phyloP scores from a whole-genome alignment of 257 asterid genomes.

The Phtheirospermum japonicum region DNA sequence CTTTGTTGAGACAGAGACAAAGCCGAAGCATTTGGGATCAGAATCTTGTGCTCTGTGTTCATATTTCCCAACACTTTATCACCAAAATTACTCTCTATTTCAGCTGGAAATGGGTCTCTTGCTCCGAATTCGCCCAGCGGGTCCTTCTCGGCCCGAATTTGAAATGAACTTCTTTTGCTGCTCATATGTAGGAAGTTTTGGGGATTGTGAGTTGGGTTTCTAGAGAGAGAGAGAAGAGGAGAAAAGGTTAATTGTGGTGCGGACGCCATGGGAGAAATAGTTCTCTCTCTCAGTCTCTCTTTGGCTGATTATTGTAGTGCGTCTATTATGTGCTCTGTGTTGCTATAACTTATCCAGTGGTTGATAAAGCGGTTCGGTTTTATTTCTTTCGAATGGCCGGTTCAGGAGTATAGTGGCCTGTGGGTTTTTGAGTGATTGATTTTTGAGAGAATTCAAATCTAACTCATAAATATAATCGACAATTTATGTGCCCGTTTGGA shows the following conservation, averaged over 20 bases:
- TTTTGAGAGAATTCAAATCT: too few species aligned
- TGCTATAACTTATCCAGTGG: too few species aligned
- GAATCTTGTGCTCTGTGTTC: constrained; percentile 79
- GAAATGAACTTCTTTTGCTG: constrained; percentile 22
- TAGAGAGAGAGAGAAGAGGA: constrained; percentile 38
- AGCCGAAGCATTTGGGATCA: constrained; percentile 71
- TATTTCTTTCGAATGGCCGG: too few species aligned
- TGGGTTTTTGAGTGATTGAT: too few species aligned
- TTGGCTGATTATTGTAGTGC: too few species aligned
- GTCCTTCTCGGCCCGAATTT: constrained; percentile 39
- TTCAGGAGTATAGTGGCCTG: too few species aligned
- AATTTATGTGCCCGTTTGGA: too few species aligned
- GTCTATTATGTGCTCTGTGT: too few species aligned
- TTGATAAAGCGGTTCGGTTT: too few species aligned
- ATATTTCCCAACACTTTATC: constrained; percentile 59
- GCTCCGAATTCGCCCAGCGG: constrained; percentile 84
- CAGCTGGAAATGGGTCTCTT: constrained; percentile 90
- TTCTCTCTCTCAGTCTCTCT: too few species aligned
- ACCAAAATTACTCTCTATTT: constrained; percentile 69
- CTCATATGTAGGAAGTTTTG: constrained; percentile 3
- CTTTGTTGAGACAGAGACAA: constrained; percentile 62
- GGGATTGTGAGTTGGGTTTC: constrained; percentile 25
- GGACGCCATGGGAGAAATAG: constrained; percentile 45
- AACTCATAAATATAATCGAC: too few species aligned
- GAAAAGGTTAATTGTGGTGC: constrained; percentile 36